Base-by-base conservation (phyloP, 768 basidiomycete species). In the Tulasnella sp. region DNA sequence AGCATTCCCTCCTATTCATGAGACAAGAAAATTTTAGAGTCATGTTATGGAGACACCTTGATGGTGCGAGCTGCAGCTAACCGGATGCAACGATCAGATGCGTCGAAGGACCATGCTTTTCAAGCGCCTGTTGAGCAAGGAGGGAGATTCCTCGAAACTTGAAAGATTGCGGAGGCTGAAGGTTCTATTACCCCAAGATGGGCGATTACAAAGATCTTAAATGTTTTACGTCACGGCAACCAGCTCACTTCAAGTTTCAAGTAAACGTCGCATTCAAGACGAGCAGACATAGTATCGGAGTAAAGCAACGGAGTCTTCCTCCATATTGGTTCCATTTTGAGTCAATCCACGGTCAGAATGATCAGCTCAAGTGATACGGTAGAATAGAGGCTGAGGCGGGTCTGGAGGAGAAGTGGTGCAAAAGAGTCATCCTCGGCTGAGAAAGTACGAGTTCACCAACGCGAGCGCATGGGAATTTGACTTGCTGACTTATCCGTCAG, bases 101-200 rank as follows among this genome's bases (percentile, higher is more conserved):
- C 4, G 81, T 73, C 27, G 68, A 66, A 11, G 75, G 67, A 0
- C 87, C 86, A 53, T 78, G 73, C 19, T 67, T 70, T 59, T 75
- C 71, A 54, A 75, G 74, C 19, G 77, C 78, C 29, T 74, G 72
- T 63, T 79, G 76, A 2, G 79, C 73, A 63, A 84, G 83, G 60
- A 76, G 74, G 19, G 84, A 83, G 31, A 87, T 74, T 4, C 85
- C 85, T 21, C 87, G 76, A 65, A 78, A 83, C 67, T 90, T 89
- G 79, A 85, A 89, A 1, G 86, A 87, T 62, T 83, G 76, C 0
- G 80, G 78, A 0, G 82, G 82, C 59, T 89, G 87, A 1, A 88
- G 72, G 62, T 78, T 85, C 87, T 87, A 67, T n/a, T n/a, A n/a
- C n/a, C n/a, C n/a, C n/a, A n/a, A n/a, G n/a, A n/a, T n/a, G n/a